Percentiles rank a stretch among this genome's conserved stretches.
Conservation (phyloP, 2,329 filamentous ascomycete species). For the Fusarium beomiforme region DNA sequence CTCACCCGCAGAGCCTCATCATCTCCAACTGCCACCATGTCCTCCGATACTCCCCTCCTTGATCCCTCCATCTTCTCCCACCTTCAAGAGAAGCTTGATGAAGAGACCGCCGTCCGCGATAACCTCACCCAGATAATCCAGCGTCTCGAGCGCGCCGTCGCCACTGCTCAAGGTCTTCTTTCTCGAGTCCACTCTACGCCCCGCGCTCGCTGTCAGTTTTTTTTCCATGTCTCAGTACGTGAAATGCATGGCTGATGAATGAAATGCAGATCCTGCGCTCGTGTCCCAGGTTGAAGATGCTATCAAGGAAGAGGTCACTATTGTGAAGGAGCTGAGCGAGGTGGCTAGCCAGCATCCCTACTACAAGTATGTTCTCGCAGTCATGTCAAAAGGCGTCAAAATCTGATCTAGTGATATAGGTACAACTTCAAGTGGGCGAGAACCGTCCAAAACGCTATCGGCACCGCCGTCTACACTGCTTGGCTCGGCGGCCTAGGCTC, state of each 20-base stretch:
- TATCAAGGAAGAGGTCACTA: slow-evolving; percentile 77
- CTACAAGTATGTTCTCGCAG: slow-evolving; percentile 76
- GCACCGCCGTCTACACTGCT: slow-evolving; percentile 65
- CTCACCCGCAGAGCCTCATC: slow-evolving; percentile 36
- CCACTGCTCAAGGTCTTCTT: slow-evolving; percentile 82
- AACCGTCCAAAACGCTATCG: slow-evolving; percentile 81
- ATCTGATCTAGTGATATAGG: slow-evolving; percentile 48
- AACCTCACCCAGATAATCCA: slow-evolving; percentile 84
- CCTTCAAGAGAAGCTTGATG: slow-evolving; percentile 89
- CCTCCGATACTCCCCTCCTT: slow-evolving; percentile 55
- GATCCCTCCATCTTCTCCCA: slow-evolving; percentile 87
- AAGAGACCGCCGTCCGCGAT: slow-evolving; percentile 84
- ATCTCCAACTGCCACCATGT: slow-evolving; percentile 40
- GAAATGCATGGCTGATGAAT: neutral
- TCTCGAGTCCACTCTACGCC: slow-evolving; percentile 92
- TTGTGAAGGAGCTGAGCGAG: slow-evolving; percentile 74
- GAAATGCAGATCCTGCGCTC: slow-evolving; percentile 66
- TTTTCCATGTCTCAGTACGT: neutral
- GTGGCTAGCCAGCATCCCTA: slow-evolving; percentile 90
- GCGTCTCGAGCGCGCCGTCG: slow-evolving; percentile 83
- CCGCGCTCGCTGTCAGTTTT: slow-evolving; percentile 61
- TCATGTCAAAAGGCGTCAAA: neutral
- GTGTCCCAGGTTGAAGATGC: slow-evolving; percentile 75
- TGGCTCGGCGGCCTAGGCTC: slow-evolving; percentile 81
- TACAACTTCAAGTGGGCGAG: slow-evolving; percentile 89